Evolutionary conservation across 108 stramenopile species (phyloP).

Genomic region (Tribonema minus): DNA sequence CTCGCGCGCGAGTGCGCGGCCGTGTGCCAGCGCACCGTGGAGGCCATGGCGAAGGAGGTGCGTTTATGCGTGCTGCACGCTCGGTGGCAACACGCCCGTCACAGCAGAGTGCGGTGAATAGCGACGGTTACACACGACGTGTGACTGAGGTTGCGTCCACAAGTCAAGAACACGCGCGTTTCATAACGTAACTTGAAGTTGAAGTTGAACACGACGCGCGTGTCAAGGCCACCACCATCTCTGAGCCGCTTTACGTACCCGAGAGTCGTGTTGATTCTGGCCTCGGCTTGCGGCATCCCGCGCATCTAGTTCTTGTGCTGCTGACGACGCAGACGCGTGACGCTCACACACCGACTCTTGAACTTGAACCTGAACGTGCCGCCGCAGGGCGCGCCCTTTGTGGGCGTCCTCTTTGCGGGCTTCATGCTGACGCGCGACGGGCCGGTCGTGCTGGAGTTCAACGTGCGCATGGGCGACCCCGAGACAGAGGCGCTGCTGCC

Average conservation of each 20-base stretch:
- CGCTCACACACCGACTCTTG: too few species aligned
- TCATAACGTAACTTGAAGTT: conserved; percentile 81
- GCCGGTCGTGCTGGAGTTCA: conserved; percentile 84
- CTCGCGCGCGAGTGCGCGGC: conserved; percentile 76
- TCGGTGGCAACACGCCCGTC: too few species aligned
- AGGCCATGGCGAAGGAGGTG: conserved; percentile 79
- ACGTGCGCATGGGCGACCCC: conserved; percentile 83
- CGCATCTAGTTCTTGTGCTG: too few species aligned
- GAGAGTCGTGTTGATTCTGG: background rate
- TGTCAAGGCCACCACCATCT: background rate
- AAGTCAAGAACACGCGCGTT: conserved; percentile 77
- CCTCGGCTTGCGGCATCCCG: background rate
- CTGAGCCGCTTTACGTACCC: background rate
- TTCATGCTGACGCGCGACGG: conserved; percentile 73
- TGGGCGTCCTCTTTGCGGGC: conserved; percentile 93
- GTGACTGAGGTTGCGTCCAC: conserved; percentile 77
- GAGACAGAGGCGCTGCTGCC: conserved; percentile 97
- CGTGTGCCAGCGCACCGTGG: conserved; percentile 84
- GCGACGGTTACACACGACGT: conserved; percentile 96
- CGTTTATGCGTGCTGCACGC: too few species aligned
- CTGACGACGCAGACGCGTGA: too few species aligned
- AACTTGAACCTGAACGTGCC: background rate
- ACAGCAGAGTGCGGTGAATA: too few species aligned
- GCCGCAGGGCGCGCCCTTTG: conserved; percentile 77
- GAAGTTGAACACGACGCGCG: conserved; percentile 70